phyloP scores from a whole-genome alignment of 495 filamentous ascomycete genomes.

The Chaetomidium leptoderma region DNA sequence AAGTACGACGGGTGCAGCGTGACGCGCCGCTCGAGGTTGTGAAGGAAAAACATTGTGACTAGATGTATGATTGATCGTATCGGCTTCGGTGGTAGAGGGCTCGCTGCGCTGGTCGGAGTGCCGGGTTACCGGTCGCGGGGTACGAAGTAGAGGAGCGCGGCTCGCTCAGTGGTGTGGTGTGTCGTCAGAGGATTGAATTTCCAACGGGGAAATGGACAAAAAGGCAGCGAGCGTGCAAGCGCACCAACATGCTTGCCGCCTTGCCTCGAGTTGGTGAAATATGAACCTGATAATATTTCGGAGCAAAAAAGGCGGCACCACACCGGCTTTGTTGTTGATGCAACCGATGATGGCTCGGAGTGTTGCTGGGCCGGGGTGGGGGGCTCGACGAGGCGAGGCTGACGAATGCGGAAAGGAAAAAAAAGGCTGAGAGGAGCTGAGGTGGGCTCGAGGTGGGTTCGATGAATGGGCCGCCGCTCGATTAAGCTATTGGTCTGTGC shows the following conservation, averaged over 20 bases:
- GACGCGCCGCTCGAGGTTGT: conserved; percentile 88
- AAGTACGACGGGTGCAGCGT: conserved; percentile 96
- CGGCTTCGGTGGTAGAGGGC: too few species aligned
- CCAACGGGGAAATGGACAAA: not conserved
- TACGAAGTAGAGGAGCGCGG: not conserved
- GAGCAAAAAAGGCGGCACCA: not conserved
- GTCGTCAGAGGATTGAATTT: not conserved
- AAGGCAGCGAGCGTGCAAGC: not conserved
- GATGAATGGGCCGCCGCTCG: not conserved
- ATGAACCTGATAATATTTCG: not conserved
- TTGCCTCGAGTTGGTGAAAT: not conserved
- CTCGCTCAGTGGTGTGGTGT: not conserved
- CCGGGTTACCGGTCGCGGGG: not conserved
- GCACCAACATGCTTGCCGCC: conserved; percentile 9
- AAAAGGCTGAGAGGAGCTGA: not conserved
- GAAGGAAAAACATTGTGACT: conserved; percentile 85
- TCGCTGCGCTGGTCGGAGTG: not conserved
- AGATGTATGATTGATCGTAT: too few species aligned
- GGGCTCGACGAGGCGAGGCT: conserved; percentile 1
- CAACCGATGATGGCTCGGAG: not conserved
- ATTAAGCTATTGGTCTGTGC: conserved; percentile 25
- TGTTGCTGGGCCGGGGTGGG: not conserved
- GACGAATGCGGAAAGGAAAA: conserved; percentile 1
- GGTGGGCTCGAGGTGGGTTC: not conserved
- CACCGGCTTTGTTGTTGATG: not conserved